Evolutionary conservation across 352 stramenopile genomes (phyloP), one percentile per base, ranked within the genome.

Genomic region (Albugo laibachii): DNA sequence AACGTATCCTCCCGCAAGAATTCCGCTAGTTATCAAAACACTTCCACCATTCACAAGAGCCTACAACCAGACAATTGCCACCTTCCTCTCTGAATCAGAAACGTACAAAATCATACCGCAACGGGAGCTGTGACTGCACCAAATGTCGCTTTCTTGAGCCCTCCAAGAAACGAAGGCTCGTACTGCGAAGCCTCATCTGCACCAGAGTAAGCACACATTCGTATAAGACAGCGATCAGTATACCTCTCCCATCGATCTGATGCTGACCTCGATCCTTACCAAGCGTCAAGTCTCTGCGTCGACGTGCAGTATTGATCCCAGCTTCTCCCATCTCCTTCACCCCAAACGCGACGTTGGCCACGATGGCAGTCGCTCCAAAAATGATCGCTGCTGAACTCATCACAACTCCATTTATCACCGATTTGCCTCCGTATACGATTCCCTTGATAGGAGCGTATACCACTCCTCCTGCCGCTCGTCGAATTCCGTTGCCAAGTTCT

Each of bases 251-350:
- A 8, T 31, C 24, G 24, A 31, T 31, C 24, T 31, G 24, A 3
- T 31, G 24, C 24, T 31, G 3, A 8, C 3, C 24, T 31, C 24
- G 24, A 8, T 31, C 24, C 24, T 31, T 31, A 3, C 8, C 8
- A 31, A 31, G 24, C 24, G 24, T 8, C 24, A 31, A 31, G 24
- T 31, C 24, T 31, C 8, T 31, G 24, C 24, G 24, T 31, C 24
- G 24, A 8, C 24, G 24, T 3, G 69, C 73, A 0, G 75, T 73
- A 18, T 88, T 59, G n/a, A 88, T 70, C 10, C 78, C 75, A 2
- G 78, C 78, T 40, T 92, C 69, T 36, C 78, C 73, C 78, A 92
- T 92, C 51, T 92, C 78, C 51, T 87, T 87, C 41, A 92, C 68
- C 15, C 78, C 78, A n/a, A 83, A 67, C 13, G 73, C 78, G 24